Conservation (phyloP, 176 grass and related monocot species). For the Oryza rufipogon region DNA sequence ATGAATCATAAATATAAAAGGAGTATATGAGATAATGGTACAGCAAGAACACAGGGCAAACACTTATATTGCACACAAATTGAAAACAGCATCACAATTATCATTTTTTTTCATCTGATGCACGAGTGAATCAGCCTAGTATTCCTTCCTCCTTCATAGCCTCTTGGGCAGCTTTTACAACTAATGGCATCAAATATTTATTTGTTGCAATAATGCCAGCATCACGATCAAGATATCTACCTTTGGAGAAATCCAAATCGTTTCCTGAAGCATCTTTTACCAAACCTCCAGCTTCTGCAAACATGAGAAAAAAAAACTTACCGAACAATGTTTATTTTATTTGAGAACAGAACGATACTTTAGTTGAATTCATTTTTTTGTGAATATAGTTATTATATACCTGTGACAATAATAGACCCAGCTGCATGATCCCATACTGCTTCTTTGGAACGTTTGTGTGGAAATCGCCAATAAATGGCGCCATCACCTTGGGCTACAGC, state of each 20-base stretch:
- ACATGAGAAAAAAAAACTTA: not conserved
- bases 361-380: not conserved
- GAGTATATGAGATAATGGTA: not conserved
- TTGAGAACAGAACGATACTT: not conserved
- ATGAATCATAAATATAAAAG: not conserved
- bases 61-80: not conserved
- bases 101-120: not conserved
- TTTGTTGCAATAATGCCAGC: constrained; percentile 36
- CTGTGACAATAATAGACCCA: constrained; percentile 87
- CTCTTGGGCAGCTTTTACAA: constrained; percentile 21
- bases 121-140: not conserved
- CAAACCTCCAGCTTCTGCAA: constrained; percentile 86
- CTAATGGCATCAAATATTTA: constrained; percentile 22
- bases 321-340: not conserved
- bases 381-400: constrained; percentile 41
- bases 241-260: constrained; percentile 88
- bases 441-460: constrained; percentile 81
- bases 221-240: constrained; percentile 28
- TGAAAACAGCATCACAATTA: not conserved
- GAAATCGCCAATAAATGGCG: constrained; percentile 90
- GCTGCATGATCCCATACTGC: constrained; percentile 99
- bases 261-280: constrained; percentile 89
- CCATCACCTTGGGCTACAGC: constrained; percentile 89
- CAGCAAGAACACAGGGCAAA: not conserved
- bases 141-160: constrained; percentile 33